These are phyloP conservation scores for Coelastrella sp. DNA, from an alignment of 139 green algal genomes.

Conservation along the genomic window DNA sequence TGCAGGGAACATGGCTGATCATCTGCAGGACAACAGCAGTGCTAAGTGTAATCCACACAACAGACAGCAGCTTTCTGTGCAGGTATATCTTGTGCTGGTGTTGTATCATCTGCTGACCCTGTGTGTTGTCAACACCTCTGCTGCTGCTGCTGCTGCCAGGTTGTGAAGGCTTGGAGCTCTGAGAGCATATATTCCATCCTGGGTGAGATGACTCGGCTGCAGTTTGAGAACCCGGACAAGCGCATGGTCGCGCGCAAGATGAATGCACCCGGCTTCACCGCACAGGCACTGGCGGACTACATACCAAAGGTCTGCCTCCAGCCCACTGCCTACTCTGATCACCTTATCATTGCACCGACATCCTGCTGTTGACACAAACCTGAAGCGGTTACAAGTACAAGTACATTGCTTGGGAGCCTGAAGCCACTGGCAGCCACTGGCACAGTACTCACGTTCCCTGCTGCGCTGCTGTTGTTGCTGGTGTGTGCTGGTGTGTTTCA, in stretches of 20 bases:
- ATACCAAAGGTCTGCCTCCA: not conserved
- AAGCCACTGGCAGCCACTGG: too few relatives aligned
- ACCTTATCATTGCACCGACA: not conserved
- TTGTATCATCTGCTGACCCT: too few relatives aligned
- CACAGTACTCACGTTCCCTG: not conserved
- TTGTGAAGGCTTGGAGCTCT: not conserved
- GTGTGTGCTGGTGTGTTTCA: not conserved
- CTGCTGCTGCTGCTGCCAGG: not conserved
- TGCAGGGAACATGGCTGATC: too few relatives aligned
- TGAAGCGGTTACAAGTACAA: too few relatives aligned
- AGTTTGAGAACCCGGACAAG: not conserved
- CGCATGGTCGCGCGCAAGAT: not conserved
- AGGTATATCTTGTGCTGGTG: not conserved
- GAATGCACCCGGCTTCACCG: not conserved
- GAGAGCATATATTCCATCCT: slow-evolving; percentile 9
- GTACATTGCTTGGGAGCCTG: too few relatives aligned
- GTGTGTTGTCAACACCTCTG: too few relatives aligned
- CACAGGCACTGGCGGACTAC: not conserved
- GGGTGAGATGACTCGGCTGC: not conserved
- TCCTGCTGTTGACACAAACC: not conserved
- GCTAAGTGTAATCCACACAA: too few relatives aligned
- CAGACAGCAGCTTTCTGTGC: too few relatives aligned
- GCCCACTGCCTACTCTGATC: not conserved
- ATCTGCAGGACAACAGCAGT: too few relatives aligned
- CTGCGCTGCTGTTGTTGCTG: not conserved